Conservation (phyloP, 495 filamentous ascomycete genomes). For the Trichoderma asperelloides region DNA sequence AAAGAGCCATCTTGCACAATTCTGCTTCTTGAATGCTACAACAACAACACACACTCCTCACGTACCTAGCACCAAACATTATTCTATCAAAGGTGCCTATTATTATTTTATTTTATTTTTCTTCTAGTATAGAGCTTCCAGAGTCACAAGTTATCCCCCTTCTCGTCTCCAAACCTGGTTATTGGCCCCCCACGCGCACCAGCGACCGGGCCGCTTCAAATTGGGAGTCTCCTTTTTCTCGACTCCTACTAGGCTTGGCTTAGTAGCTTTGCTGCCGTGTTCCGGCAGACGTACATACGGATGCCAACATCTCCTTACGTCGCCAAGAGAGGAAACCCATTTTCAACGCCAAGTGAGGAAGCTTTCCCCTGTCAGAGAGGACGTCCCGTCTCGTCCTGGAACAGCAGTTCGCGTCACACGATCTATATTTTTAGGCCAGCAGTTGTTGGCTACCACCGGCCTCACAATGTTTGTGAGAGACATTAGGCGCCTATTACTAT, state of each 20-base stretch:
- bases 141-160: background rate
- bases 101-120: no score
- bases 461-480: constrained; percentile 25
- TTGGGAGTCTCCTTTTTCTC: background rate
- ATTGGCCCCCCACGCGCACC: background rate
- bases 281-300: background rate
- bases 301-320: background rate
- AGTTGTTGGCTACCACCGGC: background rate
- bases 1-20: background rate
- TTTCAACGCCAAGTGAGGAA: background rate
- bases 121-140: background rate
- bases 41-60: no score
- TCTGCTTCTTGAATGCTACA: background rate
- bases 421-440: background rate
- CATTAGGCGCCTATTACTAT: constrained; percentile 21
- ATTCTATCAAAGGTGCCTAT: background rate
- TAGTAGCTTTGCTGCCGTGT: background rate
- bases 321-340: background rate
- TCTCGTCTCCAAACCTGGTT: background rate
- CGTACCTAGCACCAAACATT: background rate
- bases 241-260: background rate
- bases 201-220: background rate
- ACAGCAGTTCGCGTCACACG: background rate
- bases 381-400: background rate
- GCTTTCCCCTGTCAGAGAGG: background rate